phyloP scores from a whole-genome alignment of 1,284 basidiomycete species.

The Pisolithus thermaeus region DNA sequence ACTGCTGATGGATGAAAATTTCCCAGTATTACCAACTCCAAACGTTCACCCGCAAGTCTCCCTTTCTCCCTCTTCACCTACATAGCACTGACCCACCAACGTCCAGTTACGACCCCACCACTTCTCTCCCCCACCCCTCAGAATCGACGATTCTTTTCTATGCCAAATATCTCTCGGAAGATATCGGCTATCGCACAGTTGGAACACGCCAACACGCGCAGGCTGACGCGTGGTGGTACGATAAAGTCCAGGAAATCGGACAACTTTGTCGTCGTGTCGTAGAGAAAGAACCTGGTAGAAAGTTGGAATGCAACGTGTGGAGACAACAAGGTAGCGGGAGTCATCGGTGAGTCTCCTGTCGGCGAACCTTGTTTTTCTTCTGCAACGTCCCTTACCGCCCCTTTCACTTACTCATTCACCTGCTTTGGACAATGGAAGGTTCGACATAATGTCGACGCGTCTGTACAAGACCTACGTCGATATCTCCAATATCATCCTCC shows the following conservation, averaged over 20 bases:
- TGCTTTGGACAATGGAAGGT: slow-evolving; percentile 39
- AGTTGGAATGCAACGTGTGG: slow-evolving; percentile 84
- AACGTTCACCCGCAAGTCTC: slow-evolving; percentile 33
- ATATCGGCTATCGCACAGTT: slow-evolving; percentile 88
- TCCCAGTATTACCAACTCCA: slow-evolving; percentile 36
- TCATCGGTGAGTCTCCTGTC: slow-evolving; percentile 56
- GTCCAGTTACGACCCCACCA: slow-evolving; percentile 47
- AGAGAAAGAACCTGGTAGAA: slow-evolving; percentile 40
- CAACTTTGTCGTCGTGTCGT: slow-evolving; percentile 56
- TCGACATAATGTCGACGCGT: slow-evolving; percentile 79
- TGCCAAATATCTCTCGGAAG: slow-evolving; percentile 67
- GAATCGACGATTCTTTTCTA: slow-evolving; percentile 61
- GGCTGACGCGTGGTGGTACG: slow-evolving; percentile 81
- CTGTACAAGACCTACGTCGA: slow-evolving; percentile 91
- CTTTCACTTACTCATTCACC: background rate
- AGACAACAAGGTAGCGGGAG: slow-evolving; percentile 80
- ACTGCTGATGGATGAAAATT: background rate
- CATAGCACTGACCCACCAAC: background rate
- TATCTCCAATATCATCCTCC: slow-evolving; percentile 85
- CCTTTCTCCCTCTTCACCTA: background rate
- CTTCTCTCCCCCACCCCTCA: slow-evolving; percentile 61
- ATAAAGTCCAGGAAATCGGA: slow-evolving; percentile 57
- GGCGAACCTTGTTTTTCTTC: background rate
- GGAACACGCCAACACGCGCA: slow-evolving; percentile 86
- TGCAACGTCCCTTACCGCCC: slow-evolving; percentile 5